Evolutionary conservation across 2,329 filamentous ascomycete species (phyloP).

Genomic region (Basipetospora chlamydospora): DNA sequence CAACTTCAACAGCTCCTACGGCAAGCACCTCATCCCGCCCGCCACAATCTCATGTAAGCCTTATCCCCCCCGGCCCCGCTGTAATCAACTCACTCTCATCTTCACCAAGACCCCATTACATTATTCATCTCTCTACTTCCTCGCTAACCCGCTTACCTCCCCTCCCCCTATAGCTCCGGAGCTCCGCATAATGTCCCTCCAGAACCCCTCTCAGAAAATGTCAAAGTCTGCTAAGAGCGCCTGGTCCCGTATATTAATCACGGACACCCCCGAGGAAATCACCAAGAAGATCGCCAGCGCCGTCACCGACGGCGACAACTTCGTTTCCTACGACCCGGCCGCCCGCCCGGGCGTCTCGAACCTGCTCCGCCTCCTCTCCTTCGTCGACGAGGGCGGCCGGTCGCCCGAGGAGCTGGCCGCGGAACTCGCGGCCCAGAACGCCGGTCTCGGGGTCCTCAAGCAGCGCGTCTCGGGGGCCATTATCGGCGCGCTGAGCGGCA

Average conservation of each 20-base stretch:
- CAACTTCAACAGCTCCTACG: conserved; percentile 71
- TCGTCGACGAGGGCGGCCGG: conserved; percentile 38
- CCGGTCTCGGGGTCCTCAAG: conserved; percentile 25
- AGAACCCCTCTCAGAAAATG: conserved; percentile 72
- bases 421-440: conserved; percentile 16
- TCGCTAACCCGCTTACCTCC: background rate
- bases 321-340: conserved; percentile 57
- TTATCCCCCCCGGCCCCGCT: background rate
- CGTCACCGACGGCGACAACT: conserved; percentile 56
- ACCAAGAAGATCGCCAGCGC: conserved; percentile 55
- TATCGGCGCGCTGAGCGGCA: conserved; percentile 31
- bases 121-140: background rate
- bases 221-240: conserved; percentile 69
- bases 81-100: too few species aligned
- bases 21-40: conserved; percentile 48
- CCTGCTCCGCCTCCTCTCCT: conserved; percentile 63
- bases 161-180: conserved; percentile 44
- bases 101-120: too few species aligned
- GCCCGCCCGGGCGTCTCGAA: conserved; percentile 74
- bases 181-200: conserved; percentile 81
- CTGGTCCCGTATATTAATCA: conserved; percentile 70
- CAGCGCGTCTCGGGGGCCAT: conserved; percentile 45
- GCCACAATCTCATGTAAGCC: conserved; percentile 55
- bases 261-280: conserved; percentile 52
- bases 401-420: conserved; percentile 25